A percentile compares a stretch with the other conserved stretches of the same genome.
phyloP scores from a whole-genome alignment of 768 basidiomycete genomes.

The Pleurotus djamor region DNA sequence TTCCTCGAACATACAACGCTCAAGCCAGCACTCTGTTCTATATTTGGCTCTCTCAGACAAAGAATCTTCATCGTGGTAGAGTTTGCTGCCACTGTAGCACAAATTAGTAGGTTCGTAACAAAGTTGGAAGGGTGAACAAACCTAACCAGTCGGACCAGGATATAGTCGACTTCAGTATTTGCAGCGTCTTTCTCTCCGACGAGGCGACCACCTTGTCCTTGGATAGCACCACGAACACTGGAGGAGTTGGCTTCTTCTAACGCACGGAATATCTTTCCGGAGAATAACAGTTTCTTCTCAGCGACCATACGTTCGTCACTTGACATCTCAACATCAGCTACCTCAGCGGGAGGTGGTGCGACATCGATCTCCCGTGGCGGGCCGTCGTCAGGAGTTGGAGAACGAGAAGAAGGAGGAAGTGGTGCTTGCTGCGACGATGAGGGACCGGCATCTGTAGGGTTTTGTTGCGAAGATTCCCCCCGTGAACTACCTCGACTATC shows the following conservation, averaged over 20 bases:
- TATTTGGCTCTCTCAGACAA: slow-evolving; percentile 46
- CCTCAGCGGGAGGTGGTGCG: neutral
- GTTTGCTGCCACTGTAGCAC: slow-evolving; percentile 59
- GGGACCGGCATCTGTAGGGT: slow-evolving; percentile 11
- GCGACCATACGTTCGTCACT: neutral
- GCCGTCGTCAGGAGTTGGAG: neutral
- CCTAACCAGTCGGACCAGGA: slow-evolving; percentile 77
- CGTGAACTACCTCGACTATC: neutral
- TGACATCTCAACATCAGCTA: neutral
- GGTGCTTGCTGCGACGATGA: slow-evolving; percentile 1
- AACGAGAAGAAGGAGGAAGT: slow-evolving; percentile 2
- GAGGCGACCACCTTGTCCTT: slow-evolving; percentile 54
- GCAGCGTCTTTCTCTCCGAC: slow-evolving; percentile 34
- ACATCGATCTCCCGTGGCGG: neutral
- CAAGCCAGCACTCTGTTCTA: slow-evolving; percentile 94
- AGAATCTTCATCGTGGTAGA: slow-evolving; percentile 60
- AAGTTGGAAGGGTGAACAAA: slow-evolving; percentile 21
- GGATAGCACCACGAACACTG: slow-evolving; percentile 58
- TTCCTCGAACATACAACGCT: slow-evolving; percentile 78
- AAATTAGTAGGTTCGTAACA: neutral
- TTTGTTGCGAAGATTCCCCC: neutral
- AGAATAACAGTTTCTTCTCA: slow-evolving; percentile 38
- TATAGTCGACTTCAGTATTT: slow-evolving; percentile 55
- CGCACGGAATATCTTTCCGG: slow-evolving; percentile 53
- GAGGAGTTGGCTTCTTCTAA: slow-evolving; percentile 65